Evolutionary conservation across 2,329 filamentous ascomycete genomes (phyloP), one percentile per base, ranked within the genome.

Genomic region (Penicillium glabrum): DNA sequence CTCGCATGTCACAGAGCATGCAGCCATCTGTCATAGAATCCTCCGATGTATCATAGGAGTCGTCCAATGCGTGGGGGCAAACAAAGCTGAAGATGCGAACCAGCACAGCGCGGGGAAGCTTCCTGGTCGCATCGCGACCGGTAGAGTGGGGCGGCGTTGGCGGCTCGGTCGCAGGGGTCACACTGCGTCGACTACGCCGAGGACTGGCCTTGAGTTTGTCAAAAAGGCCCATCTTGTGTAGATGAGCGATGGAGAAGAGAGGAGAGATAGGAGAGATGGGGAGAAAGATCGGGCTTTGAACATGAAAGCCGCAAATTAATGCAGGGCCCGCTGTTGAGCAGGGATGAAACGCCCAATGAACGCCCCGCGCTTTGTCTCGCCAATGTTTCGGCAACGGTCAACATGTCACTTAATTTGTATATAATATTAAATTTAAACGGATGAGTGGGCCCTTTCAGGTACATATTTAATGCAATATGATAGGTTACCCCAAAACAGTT

Each of bases 1-100:
- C 92, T 64, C 93, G 87, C 79, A 95, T 83, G 77, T 96, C 91
- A 78, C 93, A 98, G 64, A 96, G 86, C 89, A 95, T 93, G 78
- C 93, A 98, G 55, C 86, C 87, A 77, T 91, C 88, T 49, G 86
- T 83, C 63, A 89, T 86, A 58, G 89, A 91, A 67, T 90, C 84
- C 78, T 98, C 93, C 69, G 90, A 93, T 43, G 87, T 87, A 63
- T 91, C 88, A 74, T 95, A 96, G 58, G 83, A 87, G 70, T 87
- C 81, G 75, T 98, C 93, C 53, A 79, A 77, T 35, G 86, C 80
- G 75, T 98, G 93, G 8, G 93, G 93, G 67, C 93, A 97, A 55
- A 97, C 87, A 64, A 86, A 86, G 66, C 83, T 77, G 73, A 97
- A 93, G 70, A 97, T 93, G 70, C 84, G 85, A 63, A 86, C 82